Evolutionary conservation across 257 asterid genomes (phyloP).

Genomic region (Capsicum rhomboideum): DNA sequence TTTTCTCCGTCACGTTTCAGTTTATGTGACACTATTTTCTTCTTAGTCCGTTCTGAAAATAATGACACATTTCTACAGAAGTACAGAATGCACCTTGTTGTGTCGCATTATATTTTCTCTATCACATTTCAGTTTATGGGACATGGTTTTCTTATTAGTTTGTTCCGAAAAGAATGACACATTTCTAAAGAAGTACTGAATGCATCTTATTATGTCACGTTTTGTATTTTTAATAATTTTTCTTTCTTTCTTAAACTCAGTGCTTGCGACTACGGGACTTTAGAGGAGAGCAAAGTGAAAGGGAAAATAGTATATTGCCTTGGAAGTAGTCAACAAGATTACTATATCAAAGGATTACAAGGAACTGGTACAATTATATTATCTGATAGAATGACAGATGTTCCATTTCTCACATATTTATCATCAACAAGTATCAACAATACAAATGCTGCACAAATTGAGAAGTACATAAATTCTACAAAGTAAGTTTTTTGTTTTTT

Average conservation of each 20-base stretch:
- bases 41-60: background rate
- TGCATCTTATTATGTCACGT: no score
- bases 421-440: conserved; percentile 27
- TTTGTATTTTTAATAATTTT: no score
- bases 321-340: conserved; percentile 19
- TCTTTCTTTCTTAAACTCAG: conserved; percentile 15
- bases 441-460: conserved; percentile 28
- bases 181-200: no score
- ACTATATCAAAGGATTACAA: conserved; percentile 14
- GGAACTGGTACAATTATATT: conserved; percentile 52
- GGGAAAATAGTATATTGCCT: conserved; percentile 60
- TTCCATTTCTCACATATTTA: conserved; percentile 13
- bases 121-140: no score
- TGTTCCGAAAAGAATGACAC: no score
- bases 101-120: no score
- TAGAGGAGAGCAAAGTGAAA: conserved; percentile 34
- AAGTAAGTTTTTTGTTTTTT: conserved; percentile 17
- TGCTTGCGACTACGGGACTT: conserved; percentile 33
- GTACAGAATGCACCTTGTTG: no score
- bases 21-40: background rate
- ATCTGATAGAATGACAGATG: conserved; percentile 6
- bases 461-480: conserved; percentile 53
- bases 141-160: no score
- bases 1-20: background rate
- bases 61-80: no score